These are phyloP conservation scores for Chaetomium tenue DNA, from an alignment of 495 filamentous ascomycete species.

Conservation along the genomic window DNA sequence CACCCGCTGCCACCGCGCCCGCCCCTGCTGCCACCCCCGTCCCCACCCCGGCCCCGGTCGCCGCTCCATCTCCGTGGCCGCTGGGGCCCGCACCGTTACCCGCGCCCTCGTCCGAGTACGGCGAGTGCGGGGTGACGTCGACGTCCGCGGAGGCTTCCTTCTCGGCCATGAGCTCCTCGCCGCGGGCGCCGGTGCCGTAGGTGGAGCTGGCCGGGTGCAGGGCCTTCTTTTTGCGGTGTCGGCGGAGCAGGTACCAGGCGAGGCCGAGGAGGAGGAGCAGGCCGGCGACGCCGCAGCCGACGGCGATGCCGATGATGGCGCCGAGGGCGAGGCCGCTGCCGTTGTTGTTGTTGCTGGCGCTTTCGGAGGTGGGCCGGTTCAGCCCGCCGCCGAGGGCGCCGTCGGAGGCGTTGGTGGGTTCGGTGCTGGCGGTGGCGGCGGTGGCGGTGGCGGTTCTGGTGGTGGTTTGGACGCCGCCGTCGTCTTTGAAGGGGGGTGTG, in stretches of 20 bases:
- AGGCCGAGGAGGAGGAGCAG: constrained; percentile 36
- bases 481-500: no score
- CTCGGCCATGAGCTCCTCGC: constrained; percentile 41
- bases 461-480: not conserved
- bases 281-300: constrained; percentile 38
- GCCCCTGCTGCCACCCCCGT: not conserved
- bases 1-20: not conserved
- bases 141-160: constrained; percentile 40
- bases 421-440: not conserved
- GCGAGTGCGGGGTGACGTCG: constrained; percentile 38
- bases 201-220: constrained; percentile 16
- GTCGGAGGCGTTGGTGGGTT: not conserved
- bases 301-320: constrained; percentile 46
- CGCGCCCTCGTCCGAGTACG: constrained; percentile 41
- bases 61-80: no score
- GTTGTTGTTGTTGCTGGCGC: not conserved
- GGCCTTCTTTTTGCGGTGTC: constrained; percentile 25
- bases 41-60: no score
- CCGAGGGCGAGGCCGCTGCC: constrained; percentile 33
- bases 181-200: constrained; percentile 30
- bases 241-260: constrained; percentile 41
- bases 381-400: not conserved
- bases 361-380: not conserved
- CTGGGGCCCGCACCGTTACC: constrained; percentile 12
- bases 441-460: not conserved